These are phyloP conservation scores for Epithemia pelagica DNA, from an alignment of 108 stramenopile genomes.

Conservation along the genomic window DNA sequence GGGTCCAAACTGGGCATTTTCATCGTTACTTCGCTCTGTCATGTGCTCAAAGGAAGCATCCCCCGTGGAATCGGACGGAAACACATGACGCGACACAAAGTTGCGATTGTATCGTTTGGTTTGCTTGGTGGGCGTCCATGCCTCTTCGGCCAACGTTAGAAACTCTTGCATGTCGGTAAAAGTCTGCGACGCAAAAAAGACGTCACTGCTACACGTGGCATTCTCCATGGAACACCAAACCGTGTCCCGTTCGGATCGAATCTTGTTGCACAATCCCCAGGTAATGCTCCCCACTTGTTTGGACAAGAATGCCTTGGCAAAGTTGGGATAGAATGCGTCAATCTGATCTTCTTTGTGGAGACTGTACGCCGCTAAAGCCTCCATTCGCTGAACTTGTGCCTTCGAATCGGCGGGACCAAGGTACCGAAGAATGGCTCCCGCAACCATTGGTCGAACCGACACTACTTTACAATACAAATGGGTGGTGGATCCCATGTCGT, in stretches of 20 bases:
- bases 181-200: constrained; percentile 13
- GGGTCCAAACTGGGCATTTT: too few relatives aligned
- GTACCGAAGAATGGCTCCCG: constrained; percentile 10
- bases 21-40: constrained; percentile 3
- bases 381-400: constrained; percentile 1
- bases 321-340: constrained; percentile 24
- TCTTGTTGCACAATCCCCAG: not conserved
- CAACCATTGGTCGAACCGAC: constrained; percentile 10
- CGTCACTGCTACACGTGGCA: constrained; percentile 7
- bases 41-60: constrained; percentile 12
- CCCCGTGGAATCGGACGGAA: not conserved
- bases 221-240: constrained; percentile 26
- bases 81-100: constrained; percentile 16
- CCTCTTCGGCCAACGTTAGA: constrained; percentile 17
- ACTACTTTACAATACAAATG: constrained; percentile 26
- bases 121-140: constrained; percentile 24
- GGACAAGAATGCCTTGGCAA: constrained; percentile 29
- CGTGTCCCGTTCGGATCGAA: constrained; percentile 10
- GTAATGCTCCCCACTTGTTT: constrained; percentile 20
- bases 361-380: constrained; percentile 24
- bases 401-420: constrained; percentile 4
- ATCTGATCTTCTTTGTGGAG: constrained; percentile 27
- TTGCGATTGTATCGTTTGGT: constrained; percentile 16
- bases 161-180: constrained; percentile 23
- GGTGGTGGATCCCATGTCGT: constrained; percentile 30